Conservation (phyloP, 225 moss, liverwort and hornwort genomes). For the Bryum argenteum region DNA sequence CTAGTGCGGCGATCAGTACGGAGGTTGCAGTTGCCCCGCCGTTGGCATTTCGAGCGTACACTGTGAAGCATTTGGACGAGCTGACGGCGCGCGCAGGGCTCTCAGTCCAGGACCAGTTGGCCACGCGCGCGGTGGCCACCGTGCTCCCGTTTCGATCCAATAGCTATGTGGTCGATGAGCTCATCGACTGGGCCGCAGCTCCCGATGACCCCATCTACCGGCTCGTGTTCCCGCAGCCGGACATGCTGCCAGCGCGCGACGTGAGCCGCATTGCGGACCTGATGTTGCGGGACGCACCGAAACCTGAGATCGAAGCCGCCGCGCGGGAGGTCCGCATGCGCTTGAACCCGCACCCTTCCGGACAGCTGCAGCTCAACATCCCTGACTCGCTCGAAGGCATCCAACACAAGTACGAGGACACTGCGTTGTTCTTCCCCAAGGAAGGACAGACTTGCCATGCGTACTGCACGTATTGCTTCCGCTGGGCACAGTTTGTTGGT, state of each 20-base stretch:
- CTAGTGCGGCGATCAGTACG: not conserved
- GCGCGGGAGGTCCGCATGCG: not conserved
- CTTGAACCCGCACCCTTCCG: conserved; percentile 18
- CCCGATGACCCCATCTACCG: conserved; percentile 23
- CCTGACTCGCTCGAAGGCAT: conserved; percentile 12
- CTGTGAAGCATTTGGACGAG: conserved; percentile 22
- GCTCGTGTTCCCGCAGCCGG: conserved; percentile 23
- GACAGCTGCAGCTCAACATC: conserved; percentile 23
- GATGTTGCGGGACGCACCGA: not conserved
- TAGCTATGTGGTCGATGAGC: conserved; percentile 17
- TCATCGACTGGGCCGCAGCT: conserved; percentile 20
- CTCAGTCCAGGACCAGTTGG: not conserved
- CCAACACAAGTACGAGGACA: conserved; percentile 22
- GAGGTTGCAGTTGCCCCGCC: not conserved
- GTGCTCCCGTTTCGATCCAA: conserved; percentile 20
- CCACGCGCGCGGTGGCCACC: conserved; percentile 19
- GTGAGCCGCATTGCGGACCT: conserved; percentile 6
- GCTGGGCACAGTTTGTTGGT: conserved; percentile 22
- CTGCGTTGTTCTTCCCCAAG: conserved; percentile 4
- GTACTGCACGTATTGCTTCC: conserved; percentile 28
- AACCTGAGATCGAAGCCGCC: conserved; percentile 6
- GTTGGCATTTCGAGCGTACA: not conserved
- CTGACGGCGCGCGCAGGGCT: not conserved
- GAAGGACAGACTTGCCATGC: conserved; percentile 21
- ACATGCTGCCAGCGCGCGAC: conserved; percentile 18